Conservation (phyloP, 257 asterid genomes). For the Asclepias syriaca region DNA sequence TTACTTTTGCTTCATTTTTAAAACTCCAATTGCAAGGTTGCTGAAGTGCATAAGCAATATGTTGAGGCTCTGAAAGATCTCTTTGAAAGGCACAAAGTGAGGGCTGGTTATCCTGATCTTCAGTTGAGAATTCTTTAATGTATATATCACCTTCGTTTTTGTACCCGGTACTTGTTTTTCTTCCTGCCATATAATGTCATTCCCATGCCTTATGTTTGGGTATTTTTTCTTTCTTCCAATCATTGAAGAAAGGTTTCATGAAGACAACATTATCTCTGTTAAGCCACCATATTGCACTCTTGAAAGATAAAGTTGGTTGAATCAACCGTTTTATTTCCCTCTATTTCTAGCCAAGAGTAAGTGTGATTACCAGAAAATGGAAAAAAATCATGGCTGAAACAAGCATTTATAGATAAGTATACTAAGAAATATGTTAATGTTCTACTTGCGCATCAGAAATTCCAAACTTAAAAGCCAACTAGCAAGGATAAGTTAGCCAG, state of each 20-base stretch:
- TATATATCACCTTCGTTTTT: neutral
- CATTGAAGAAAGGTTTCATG: neutral
- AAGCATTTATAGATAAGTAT: too few species aligned
- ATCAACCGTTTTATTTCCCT: neutral
- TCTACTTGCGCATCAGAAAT: neutral
- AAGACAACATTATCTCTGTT: neutral
- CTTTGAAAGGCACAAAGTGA: slow-evolving; percentile 61
- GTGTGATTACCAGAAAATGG: neutral
- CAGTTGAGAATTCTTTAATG: slow-evolving; percentile 45
- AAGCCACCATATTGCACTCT: neutral
- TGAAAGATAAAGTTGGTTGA: neutral
- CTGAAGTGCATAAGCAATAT: slow-evolving; percentile 59
- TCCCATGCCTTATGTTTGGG: neutral
- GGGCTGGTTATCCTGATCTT: slow-evolving; percentile 48
- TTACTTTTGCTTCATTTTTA: neutral
- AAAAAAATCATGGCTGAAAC: too few species aligned
- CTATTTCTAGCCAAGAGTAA: neutral
- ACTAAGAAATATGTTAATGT: too few species aligned
- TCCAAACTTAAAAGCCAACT: too few species aligned
- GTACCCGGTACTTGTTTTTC: neutral
- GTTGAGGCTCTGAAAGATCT: slow-evolving; percentile 57
- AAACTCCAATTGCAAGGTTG: slow-evolving; percentile 35
- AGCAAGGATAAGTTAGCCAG: too few species aligned
- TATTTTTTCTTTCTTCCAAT: neutral
- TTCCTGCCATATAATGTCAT: neutral